Conservation (phyloP, 2,329 filamentous ascomycete species). For the Aspergillus arachidicola region DNA sequence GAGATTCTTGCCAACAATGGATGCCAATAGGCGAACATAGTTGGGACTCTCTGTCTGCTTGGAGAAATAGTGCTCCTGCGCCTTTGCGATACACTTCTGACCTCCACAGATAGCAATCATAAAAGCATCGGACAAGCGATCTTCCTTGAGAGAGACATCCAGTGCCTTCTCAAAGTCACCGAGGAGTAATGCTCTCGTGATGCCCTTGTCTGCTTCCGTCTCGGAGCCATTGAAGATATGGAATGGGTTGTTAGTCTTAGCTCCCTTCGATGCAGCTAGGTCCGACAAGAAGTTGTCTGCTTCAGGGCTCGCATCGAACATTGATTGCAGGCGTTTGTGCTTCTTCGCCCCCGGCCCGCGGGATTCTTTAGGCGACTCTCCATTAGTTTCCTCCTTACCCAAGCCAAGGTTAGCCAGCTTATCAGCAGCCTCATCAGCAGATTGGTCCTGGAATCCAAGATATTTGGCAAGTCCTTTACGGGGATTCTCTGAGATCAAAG, state of each 20-base stretch:
- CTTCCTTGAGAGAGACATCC: constrained; percentile 83
- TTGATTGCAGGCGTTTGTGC: constrained; percentile 69
- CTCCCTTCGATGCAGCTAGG: constrained; percentile 83
- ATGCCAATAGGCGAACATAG: constrained; percentile 86
- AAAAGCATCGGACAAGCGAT: constrained; percentile 92
- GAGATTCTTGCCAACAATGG: constrained; percentile 92
- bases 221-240: constrained; percentile 84
- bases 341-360: constrained; percentile 54
- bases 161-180: constrained; percentile 90
- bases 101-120: constrained; percentile 97
- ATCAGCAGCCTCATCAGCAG: constrained; percentile 53
- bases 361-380: constrained; percentile 52
- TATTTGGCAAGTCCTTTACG: constrained; percentile 84
- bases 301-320: constrained; percentile 75
- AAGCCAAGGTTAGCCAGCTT: constrained; percentile 46
- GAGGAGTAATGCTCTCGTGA: constrained; percentile 85
- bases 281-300: constrained; percentile 85
- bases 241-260: constrained; percentile 93
- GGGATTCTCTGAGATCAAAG: constrained; percentile 81
- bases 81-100: constrained; percentile 90
- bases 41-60: constrained; percentile 81
- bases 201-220: constrained; percentile 77
- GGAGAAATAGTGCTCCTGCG: constrained; percentile 86
- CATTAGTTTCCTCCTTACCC: constrained; percentile 47
- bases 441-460: constrained; percentile 74